Percentiles rank a stretch among this genome's conserved stretches.
phyloP scores from a whole-genome alignment of 306 rosid species.

The Malus fusca region DNA sequence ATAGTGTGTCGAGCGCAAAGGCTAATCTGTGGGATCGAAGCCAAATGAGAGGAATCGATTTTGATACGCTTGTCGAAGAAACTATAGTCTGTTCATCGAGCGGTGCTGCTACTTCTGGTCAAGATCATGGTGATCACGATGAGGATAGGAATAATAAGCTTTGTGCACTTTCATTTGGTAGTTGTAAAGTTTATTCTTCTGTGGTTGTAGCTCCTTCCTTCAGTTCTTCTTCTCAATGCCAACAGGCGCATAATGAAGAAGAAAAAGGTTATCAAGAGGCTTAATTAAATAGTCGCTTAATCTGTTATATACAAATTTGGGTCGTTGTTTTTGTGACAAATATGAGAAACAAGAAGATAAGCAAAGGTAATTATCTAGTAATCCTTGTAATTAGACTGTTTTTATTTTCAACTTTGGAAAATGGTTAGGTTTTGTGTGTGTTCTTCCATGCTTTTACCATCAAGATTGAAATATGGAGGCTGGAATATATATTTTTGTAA shows the following conservation, averaged over 20 bases:
- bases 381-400: background rate
- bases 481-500: background rate
- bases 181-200: conserved; percentile 85
- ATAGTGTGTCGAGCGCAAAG: background rate
- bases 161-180: conserved; percentile 42
- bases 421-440: background rate
- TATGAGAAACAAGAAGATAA: background rate
- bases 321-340: background rate
- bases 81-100: conserved; percentile 57
- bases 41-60: background rate
- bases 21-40: background rate
- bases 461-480: background rate
- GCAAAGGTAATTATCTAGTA: background rate
- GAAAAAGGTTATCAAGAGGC: conserved; percentile 1
- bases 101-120: conserved; percentile 1
- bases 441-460: background rate
- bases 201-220: conserved; percentile 93
- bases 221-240: conserved; percentile 32
- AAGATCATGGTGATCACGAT: background rate
- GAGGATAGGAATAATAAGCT: background rate
- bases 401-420: background rate
- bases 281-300: background rate
- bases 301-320: background rate
- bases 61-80: conserved; percentile 54
- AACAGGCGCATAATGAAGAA: conserved; percentile 3